Base-by-base conservation (phyloP, 2,329 filamentous ascomycete species). In the Aspergillus costaricaensis region DNA sequence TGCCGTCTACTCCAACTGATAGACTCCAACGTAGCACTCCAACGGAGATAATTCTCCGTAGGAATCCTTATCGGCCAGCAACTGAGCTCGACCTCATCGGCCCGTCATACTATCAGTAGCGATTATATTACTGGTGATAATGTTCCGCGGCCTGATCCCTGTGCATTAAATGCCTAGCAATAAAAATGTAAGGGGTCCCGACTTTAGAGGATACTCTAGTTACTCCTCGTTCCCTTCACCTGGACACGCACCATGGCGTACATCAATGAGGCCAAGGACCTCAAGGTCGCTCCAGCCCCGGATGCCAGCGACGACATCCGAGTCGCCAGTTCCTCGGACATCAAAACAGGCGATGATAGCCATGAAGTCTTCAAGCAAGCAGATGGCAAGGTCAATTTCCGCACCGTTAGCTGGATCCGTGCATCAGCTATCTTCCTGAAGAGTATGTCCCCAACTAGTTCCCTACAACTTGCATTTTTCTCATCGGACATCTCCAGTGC, bases 381-480 rank as follows among this genome's bases (percentile, higher is more conserved):
- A 1, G 76, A 78, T 38, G 79, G 78, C 41, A 78, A 79, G 19
- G 81, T 84, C 47, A 76, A 85, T 53, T 85, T 85, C 62, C 76
- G 83, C 19, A 84, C 81, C 1, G 82, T 85, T 15, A 76, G 77
- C 59, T 86, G 83, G 83, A 76, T 79, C 15, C 77, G 79, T 19
- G 81, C 82, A 2, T 73, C 81, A 3, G 75, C 84, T 23, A 84
- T 85, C 63, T 83, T 85, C 58, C 69, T 84, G 19, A 85, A 85
- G 71, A 73, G 76, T 67, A 62, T 60, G 61, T 19, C n/a, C 4
- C 38, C 10, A 4, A 27, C 19, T 43, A n/a, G 4, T 27, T n/a
- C 10, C 14, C n/a, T 19, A 9, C 10, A 5, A n/a, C 12, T 19
- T 17, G 15, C 12, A 17, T 23, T n/a, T 36, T 4, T 17, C 51